Percentiles rank a stretch among this genome's conserved stretches.
Conservation (phyloP, 768 basidiomycete genomes). For the Russula foetens region DNA sequence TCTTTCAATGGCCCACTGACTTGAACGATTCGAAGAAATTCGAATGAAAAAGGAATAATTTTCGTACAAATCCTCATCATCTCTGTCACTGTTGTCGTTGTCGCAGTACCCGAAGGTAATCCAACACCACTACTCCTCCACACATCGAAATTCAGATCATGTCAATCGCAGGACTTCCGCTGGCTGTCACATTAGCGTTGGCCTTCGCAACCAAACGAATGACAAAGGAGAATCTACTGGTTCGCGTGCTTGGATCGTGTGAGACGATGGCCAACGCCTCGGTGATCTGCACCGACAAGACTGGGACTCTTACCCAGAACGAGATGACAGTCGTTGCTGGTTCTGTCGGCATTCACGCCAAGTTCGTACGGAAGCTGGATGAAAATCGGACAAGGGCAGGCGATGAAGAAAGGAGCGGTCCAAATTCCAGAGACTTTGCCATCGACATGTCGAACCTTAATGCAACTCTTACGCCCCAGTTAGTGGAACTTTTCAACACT, state of each 20-base stretch:
- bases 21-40: no score
- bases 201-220: conserved; percentile 96
- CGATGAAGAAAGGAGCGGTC: no score
- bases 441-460: conserved; percentile 67
- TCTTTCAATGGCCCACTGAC: no score
- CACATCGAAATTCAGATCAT: conserved; percentile 6
- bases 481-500: no score
- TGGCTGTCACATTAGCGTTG: conserved; percentile 93
- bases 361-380: conserved; percentile 77
- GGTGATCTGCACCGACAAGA: no score
- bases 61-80: conserved; percentile 95
- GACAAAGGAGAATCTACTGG: no score
- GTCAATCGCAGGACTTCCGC: conserved; percentile 58
- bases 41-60: no score
- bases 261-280: conserved; percentile 99
- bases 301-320: no score
- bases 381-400: conserved; percentile 68
- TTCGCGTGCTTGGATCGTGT: conserved; percentile 92
- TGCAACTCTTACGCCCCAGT: no score
- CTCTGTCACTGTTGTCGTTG: conserved; percentile 83
- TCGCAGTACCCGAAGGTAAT: no score
- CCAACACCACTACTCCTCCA: conserved; percentile 21
- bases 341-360: conserved; percentile 87
- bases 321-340: conserved; percentile 96
- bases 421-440: conserved; percentile 71